These are phyloP conservation scores for Mycena epipterygia DNA, from an alignment of 768 basidiomycete genomes.

Conservation along the genomic window DNA sequence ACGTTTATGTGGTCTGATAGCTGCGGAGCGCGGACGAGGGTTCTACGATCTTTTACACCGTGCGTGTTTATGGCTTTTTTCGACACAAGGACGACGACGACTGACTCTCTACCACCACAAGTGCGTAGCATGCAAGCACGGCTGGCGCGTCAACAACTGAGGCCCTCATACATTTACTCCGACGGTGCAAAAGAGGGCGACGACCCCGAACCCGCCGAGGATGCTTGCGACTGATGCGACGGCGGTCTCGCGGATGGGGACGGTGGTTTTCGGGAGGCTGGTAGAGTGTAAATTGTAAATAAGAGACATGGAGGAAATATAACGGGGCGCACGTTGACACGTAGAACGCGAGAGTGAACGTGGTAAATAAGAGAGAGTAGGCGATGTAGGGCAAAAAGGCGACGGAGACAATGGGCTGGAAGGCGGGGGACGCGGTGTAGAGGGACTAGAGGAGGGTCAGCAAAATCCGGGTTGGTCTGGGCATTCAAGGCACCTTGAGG, in stretches of 20 bases:
- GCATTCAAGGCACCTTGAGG: slow-evolving; percentile 55
- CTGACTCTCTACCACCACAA: slow-evolving; percentile 43
- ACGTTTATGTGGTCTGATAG: slow-evolving; percentile 50
- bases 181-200: slow-evolving; percentile 88
- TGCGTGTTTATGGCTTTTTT: slow-evolving; percentile 57
- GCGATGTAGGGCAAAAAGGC: slow-evolving; percentile 80
- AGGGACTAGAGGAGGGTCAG: slow-evolving; percentile 58
- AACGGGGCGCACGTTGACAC: slow-evolving; percentile 81
- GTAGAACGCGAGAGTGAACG: slow-evolving; percentile 91
- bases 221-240: slow-evolving; percentile 82
- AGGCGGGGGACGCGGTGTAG: slow-evolving; percentile 77
- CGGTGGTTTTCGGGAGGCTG: slow-evolving; percentile 82
- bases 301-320: slow-evolving; percentile 24
- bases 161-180: slow-evolving; percentile 82
- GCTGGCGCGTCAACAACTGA: slow-evolving; percentile 88
- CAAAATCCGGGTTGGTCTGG: slow-evolving; percentile 2
- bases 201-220: slow-evolving; percentile 90
- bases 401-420: slow-evolving; percentile 78
- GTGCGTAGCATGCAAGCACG: slow-evolving; percentile 84
- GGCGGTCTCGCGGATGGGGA: slow-evolving; percentile 73
- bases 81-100: slow-evolving; percentile 8
- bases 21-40: slow-evolving; percentile 95
- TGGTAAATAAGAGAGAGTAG: slow-evolving; percentile 76
- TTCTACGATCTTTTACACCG: slow-evolving; percentile 94
- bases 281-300: not conserved